phyloP scores from a whole-genome alignment of 805 yeast genomes.

The Starmerella vaccinii region DNA sequence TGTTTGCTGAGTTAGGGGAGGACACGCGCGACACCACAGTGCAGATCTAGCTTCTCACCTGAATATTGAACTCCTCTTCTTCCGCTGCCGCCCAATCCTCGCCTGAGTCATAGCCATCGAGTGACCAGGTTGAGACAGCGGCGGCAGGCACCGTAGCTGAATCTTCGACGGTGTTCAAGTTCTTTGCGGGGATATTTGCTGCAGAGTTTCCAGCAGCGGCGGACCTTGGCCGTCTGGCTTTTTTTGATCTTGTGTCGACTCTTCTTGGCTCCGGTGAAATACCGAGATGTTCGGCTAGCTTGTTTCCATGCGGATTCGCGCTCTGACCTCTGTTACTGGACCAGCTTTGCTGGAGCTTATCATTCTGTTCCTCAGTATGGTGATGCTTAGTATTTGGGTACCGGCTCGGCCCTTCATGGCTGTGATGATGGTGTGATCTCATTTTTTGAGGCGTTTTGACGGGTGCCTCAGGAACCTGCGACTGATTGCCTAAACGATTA shows the following conservation, averaged over 20 bases:
- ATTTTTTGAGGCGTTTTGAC: too few relatives aligned
- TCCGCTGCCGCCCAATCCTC: conserved; percentile 4
- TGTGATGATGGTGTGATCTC: too few relatives aligned
- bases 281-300: neutral
- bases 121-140: neutral
- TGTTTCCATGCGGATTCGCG: neutral
- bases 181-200: neutral
- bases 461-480: too few relatives aligned
- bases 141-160: neutral
- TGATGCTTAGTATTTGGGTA: neutral
- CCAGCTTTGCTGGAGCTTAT: too few relatives aligned
- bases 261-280: neutral
- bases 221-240: neutral
- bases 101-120: neutral
- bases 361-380: neutral
- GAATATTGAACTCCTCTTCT: neutral
- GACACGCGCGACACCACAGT: neutral
- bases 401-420: neutral
- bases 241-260: neutral
- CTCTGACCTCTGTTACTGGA: neutral
- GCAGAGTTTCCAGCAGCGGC: neutral
- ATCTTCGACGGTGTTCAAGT: too few relatives aligned
- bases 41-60: neutral
- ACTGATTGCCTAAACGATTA: too few relatives aligned
- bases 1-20: conserved; percentile 19